phyloP scores from a whole-genome alignment of 768 basidiomycete genomes.

The Rhodosporidiobolus sp. region DNA sequence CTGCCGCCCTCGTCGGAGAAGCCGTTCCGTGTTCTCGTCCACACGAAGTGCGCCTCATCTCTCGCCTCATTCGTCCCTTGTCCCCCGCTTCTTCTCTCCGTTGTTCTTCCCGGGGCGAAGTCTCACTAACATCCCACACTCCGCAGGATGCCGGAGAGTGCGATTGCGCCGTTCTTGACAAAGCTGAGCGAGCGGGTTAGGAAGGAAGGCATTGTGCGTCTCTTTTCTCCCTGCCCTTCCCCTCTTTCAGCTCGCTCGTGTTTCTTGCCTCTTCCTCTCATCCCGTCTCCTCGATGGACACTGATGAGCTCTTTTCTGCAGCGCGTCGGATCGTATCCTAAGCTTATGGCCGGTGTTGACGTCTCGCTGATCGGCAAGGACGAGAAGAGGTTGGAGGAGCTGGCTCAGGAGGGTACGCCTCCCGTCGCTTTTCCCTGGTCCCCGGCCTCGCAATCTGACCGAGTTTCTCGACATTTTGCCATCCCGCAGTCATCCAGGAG shows the following conservation, averaged over 20 bases:
- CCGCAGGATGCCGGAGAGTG: slow-evolving; percentile 70
- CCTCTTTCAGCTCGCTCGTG: neutral
- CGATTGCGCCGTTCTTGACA: slow-evolving; percentile 82
- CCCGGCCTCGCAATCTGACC: slow-evolving; percentile 53
- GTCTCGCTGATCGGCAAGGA: slow-evolving; percentile 62
- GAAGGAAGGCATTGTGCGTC: slow-evolving; percentile 74
- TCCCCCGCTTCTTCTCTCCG: too few relatives aligned
- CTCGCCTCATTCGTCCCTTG: neutral
- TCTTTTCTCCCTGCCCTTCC: slow-evolving; percentile 55
- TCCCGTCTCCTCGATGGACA: too few relatives aligned
- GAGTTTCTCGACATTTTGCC: slow-evolving; percentile 41
- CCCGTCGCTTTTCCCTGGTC: slow-evolving; percentile 39
- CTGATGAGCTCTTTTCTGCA: neutral
- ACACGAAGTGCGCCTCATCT: slow-evolving; percentile 62
- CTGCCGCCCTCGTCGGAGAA: slow-evolving; percentile 71
- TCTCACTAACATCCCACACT: too few relatives aligned
- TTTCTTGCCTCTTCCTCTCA: too few relatives aligned
- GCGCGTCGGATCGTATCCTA: slow-evolving; percentile 40
- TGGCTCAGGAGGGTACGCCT: slow-evolving; percentile 49
- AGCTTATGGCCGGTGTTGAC: slow-evolving; percentile 59
- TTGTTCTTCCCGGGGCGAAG: too few relatives aligned
- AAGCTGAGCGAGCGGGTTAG: slow-evolving; percentile 69
- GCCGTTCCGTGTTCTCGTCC: slow-evolving; percentile 75
- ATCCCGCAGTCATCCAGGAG: slow-evolving; percentile 50
- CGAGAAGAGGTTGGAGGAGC: slow-evolving; percentile 48